A percentile compares a stretch with the other conserved stretches of the same genome.
phyloP scores from a whole-genome alignment of 2,329 filamentous ascomycete genomes.

The Leptographium radiaticola region DNA sequence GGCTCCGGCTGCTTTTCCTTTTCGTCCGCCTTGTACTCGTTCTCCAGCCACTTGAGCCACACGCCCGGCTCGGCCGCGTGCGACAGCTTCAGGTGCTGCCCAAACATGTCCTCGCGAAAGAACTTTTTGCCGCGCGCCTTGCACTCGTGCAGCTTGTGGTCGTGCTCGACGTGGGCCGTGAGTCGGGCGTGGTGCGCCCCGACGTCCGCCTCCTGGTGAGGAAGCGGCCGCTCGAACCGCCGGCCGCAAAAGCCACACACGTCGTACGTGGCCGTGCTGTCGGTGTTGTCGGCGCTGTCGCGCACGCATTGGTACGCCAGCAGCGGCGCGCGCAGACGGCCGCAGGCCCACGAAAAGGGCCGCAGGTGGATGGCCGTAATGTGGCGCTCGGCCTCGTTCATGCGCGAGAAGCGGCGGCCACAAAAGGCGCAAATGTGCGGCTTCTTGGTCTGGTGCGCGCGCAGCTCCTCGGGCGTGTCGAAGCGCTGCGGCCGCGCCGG shows the following conservation, averaged over 20 bases:
- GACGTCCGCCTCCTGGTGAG: no score
- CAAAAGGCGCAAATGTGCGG: conserved; percentile 14
- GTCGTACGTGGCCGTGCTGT: conserved; percentile 2
- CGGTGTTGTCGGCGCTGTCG: conserved; percentile 1
- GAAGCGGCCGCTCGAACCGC: conserved; percentile 7
- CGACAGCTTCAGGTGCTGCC: conserved; percentile 12
- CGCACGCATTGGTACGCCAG: conserved; percentile 9
- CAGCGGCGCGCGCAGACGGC: conserved; percentile 6
- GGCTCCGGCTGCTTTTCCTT: background rate
- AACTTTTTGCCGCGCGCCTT: conserved; percentile 11
- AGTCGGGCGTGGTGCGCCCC: background rate
- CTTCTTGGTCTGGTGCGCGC: conserved; percentile 10
- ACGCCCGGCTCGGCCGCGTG: conserved; percentile 12
- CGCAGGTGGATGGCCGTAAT: conserved; percentile 12
- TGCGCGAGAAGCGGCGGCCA: conserved; percentile 10
- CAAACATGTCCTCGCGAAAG: conserved; percentile 13
- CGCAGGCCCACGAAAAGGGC: conserved; percentile 12
- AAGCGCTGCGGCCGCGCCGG: conserved; percentile 11
- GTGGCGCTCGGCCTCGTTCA: conserved; percentile 13
- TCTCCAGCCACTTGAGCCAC: conserved; percentile 13
- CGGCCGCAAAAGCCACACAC: conserved; percentile 11
- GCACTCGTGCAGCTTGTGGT: conserved; percentile 12
- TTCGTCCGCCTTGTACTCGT: conserved; percentile 10
- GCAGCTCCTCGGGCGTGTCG: conserved; percentile 9
- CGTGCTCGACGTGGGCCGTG: conserved; percentile 5